These are phyloP conservation scores for Lantana camara DNA, from an alignment of 257 asterid species.

Conservation along the genomic window DNA sequence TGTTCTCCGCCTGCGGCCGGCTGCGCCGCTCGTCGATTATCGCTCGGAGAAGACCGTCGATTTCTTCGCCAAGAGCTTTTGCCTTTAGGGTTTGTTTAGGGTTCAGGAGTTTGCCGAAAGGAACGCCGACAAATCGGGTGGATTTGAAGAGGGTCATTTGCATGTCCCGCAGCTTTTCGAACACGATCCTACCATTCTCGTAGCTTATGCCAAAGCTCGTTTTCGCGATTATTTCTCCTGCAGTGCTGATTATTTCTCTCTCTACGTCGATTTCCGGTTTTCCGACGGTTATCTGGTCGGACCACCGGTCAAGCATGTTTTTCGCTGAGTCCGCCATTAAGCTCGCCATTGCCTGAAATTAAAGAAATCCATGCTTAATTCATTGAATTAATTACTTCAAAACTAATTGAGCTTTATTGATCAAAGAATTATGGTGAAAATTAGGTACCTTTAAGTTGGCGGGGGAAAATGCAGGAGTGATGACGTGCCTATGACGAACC, in stretches of 20 bases:
- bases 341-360: slow-evolving; percentile 67
- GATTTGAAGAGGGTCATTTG: slow-evolving; percentile 77
- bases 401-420: no score
- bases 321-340: slow-evolving; percentile 72
- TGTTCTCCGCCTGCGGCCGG: background rate
- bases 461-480: slow-evolving; percentile 84
- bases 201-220: slow-evolving; percentile 73
- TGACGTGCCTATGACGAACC: slow-evolving; percentile 80
- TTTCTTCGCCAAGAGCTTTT: slow-evolving; percentile 60
- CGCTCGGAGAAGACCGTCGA: slow-evolving; percentile 52
- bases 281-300: slow-evolving; percentile 43
- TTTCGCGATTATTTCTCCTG: slow-evolving; percentile 85
- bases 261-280: slow-evolving; percentile 67
- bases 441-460: slow-evolving; percentile 72
- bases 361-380: background rate
- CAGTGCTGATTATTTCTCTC: slow-evolving; percentile 60
- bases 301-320: slow-evolving; percentile 72
- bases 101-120: slow-evolving; percentile 59
- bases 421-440: no score
- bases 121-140: slow-evolving; percentile 82
- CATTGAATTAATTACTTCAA: background rate
- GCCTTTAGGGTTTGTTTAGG: slow-evolving; percentile 55
- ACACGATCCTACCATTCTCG: slow-evolving; percentile 52
- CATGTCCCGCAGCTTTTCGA: slow-evolving; percentile 65
- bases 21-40: slow-evolving; percentile 48